Percentiles rank a stretch among this genome's conserved stretches.
phyloP scores from a whole-genome alignment of 768 basidiomycete genomes.

The Boletus coccyginus region DNA sequence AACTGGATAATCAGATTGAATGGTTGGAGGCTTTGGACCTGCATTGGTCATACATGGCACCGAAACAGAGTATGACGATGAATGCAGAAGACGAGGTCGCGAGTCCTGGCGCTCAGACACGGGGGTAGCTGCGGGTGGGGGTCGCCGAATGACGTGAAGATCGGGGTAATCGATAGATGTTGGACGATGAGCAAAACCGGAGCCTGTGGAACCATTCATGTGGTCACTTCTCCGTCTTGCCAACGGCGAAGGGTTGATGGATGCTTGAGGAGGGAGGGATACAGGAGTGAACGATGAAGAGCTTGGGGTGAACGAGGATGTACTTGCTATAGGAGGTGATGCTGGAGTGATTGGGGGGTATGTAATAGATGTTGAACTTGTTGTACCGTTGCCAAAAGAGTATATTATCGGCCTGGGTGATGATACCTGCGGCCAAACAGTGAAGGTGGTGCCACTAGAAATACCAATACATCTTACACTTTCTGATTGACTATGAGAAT shows the following conservation, averaged over 20 bases:
- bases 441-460: slow-evolving; percentile 13
- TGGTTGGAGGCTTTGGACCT: slow-evolving; percentile 61
- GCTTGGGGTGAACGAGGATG: slow-evolving; percentile 41
- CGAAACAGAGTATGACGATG: slow-evolving; percentile 35
- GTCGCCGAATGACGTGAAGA: slow-evolving; percentile 68
- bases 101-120: slow-evolving; percentile 74
- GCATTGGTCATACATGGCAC: slow-evolving; percentile 15
- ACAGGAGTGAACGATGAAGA: slow-evolving; percentile 38
- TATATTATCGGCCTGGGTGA: slow-evolving; percentile 34
- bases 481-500: slow-evolving; percentile 47
- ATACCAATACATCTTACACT: slow-evolving; percentile 36
- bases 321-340: slow-evolving; percentile 35
- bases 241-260: slow-evolving; percentile 75
- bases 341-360: slow-evolving; percentile 48
- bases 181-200: slow-evolving; percentile 43
- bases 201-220: slow-evolving; percentile 69
- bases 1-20: slow-evolving; percentile 75
- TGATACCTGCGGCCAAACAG: slow-evolving; percentile 29
- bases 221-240: slow-evolving; percentile 75
- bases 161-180: slow-evolving; percentile 78
- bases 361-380: slow-evolving; percentile 44
- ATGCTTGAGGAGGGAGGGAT: slow-evolving; percentile 79
- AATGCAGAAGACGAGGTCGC: slow-evolving; percentile 49
- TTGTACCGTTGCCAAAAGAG: slow-evolving; percentile 38
- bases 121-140: slow-evolving; percentile 73